phyloP scores from a whole-genome alignment of 176 grass and related monocot species.

The Rhipidocladum racemiflorum region DNA sequence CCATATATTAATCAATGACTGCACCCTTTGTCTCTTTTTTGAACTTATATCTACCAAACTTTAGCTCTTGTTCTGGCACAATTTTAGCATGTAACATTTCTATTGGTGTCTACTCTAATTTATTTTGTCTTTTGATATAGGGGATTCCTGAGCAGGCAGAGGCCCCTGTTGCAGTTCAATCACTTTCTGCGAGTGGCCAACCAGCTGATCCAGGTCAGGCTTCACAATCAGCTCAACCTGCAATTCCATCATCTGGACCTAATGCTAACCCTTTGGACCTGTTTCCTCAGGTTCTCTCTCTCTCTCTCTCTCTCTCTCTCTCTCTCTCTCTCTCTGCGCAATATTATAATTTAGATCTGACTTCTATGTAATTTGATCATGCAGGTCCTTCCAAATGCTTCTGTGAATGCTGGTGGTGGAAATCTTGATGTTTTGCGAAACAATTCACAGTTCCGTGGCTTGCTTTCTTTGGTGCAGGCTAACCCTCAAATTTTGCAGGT shows the following conservation, averaged over 20 bases:
- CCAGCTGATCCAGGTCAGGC: conserved; percentile 24
- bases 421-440: conserved; percentile 52
- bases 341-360: neutral
- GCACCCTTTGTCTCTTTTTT: neutral
- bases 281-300: conserved; percentile 52
- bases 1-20: neutral
- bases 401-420: conserved; percentile 45
- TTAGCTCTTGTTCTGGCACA: neutral
- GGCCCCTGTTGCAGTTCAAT: conserved; percentile 33
- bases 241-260: conserved; percentile 42
- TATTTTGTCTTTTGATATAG: conserved; percentile 20
- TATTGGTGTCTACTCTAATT: neutral
- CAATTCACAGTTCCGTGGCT: conserved; percentile 56
- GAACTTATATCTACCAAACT: neutral
- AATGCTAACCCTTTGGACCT: conserved; percentile 66
- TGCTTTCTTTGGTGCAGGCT: conserved; percentile 59
- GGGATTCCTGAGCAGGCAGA: conserved; percentile 53
- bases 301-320: neutral
- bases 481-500: conserved; percentile 69
- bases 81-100: conserved; percentile 1
- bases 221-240: conserved; percentile 41
- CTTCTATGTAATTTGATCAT: neutral
- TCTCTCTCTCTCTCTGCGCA: neutral
- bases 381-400: conserved; percentile 51
- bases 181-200: conserved; percentile 31